Conservation (phyloP, 495 filamentous ascomycete genomes). For the Oidiodendron maius region DNA sequence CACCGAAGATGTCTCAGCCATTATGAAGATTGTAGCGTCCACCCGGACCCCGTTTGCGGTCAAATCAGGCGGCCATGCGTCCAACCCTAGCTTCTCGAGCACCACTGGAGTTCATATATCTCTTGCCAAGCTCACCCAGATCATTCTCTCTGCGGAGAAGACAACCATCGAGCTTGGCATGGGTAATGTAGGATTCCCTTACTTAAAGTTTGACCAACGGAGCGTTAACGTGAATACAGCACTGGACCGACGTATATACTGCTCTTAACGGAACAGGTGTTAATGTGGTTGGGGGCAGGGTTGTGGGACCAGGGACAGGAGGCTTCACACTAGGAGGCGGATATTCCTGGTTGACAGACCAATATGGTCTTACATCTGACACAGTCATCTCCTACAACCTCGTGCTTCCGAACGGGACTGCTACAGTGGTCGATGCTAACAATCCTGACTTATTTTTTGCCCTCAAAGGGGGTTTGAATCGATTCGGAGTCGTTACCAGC, state of each 20-base stretch:
- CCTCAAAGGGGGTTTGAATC: too few relatives aligned
- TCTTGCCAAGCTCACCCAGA: slow-evolving; percentile 4
- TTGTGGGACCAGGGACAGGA: slow-evolving; percentile 9
- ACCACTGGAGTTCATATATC: slow-evolving; percentile 15
- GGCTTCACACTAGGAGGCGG: slow-evolving; percentile 21
- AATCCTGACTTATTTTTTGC: slow-evolving; percentile 42
- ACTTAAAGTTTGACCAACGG: neutral
- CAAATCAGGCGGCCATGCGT: slow-evolving; percentile 17
- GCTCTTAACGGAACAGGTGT: slow-evolving; percentile 7
- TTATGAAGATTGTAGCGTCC: slow-evolving; percentile 9
- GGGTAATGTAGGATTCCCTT: slow-evolving; percentile 8
- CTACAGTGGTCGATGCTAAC: slow-evolving; percentile 1
- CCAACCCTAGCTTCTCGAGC: slow-evolving; percentile 18
- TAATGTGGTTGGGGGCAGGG: slow-evolving; percentile 16
- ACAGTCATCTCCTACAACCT: slow-evolving; percentile 16
- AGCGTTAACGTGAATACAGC: neutral
- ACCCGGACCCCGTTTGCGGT: slow-evolving; percentile 8
- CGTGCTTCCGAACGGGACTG: slow-evolving; percentile 13
- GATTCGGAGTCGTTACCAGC: slow-evolving; percentile 51
- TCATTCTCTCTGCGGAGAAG: slow-evolving; percentile 8
- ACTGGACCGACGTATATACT: slow-evolving; percentile 14
- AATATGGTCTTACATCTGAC: slow-evolving; percentile 15
- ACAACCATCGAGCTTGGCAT: slow-evolving; percentile 12
- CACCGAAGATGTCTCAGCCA: slow-evolving; percentile 7
- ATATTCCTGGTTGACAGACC: slow-evolving; percentile 17